These are phyloP conservation scores for Lobulomyces angularis DNA, from an alignment of 192 early-diverging fungal species.

Conservation along the genomic window DNA sequence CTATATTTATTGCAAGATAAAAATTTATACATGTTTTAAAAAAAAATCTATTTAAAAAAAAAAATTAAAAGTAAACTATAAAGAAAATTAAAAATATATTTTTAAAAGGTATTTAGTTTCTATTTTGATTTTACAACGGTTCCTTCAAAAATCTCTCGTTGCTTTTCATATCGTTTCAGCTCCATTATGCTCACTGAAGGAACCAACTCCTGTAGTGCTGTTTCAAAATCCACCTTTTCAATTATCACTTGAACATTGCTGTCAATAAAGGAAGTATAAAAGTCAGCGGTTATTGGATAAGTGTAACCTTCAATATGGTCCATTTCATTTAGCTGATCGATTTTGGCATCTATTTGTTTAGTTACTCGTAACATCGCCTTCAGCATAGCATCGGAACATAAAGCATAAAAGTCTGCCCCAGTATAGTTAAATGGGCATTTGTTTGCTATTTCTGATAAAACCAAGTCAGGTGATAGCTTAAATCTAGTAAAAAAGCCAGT, in stretches of 20 bases:
- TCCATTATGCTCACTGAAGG: slow-evolving; percentile 83
- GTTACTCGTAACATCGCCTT: slow-evolving; percentile 91
- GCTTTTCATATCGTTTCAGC: slow-evolving; percentile 67
- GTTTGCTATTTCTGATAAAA: slow-evolving; percentile 64
- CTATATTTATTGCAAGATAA: no score
- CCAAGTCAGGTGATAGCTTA: slow-evolving; percentile 64
- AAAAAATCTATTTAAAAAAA: no score
- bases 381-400: slow-evolving; percentile 93
- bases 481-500: slow-evolving; percentile 47
- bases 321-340: slow-evolving; percentile 30
- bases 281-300: slow-evolving; percentile 65
- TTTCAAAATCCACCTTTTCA: slow-evolving; percentile 65
- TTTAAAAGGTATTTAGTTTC: no score
- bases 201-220: slow-evolving; percentile 69
- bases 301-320: slow-evolving; percentile 15
- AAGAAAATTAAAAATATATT: no score
- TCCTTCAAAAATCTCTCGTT: slow-evolving; percentile 72
- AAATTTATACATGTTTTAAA: no score
- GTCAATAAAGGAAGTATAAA: slow-evolving; percentile 80
- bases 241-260: slow-evolving; percentile 50
- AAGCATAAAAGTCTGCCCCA: slow-evolving; percentile 96
- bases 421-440: slow-evolving; percentile 85
- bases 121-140: no score
- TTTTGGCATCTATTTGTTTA: slow-evolving; percentile 45
- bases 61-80: no score